phyloP scores from a whole-genome alignment of 2,329 filamentous ascomycete genomes.

The Mycogone perniciosa region DNA sequence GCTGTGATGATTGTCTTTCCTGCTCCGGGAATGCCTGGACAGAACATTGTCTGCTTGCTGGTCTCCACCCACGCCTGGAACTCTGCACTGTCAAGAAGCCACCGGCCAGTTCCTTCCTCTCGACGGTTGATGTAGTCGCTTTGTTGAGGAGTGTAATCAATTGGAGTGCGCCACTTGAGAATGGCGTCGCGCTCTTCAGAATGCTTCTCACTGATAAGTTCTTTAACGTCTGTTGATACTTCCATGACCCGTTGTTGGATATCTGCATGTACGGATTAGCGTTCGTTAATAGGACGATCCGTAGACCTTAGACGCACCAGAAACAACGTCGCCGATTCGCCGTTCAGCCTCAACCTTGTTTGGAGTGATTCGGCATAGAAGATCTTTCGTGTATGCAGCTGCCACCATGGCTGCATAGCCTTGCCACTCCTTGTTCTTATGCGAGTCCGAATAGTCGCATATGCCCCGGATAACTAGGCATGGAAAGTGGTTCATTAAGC shows the following conservation, averaged over 20 bases:
- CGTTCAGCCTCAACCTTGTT: constrained; percentile 13
- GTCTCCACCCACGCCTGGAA: not conserved
- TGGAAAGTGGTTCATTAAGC: constrained; percentile 23
- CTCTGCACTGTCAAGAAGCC: not conserved
- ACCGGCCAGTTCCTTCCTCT: not conserved
- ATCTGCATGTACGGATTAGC: not conserved
- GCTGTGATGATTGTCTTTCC: constrained; percentile 43
- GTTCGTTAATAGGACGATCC: not conserved
- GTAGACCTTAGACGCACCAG: not conserved
- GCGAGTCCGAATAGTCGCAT: constrained; percentile 30
- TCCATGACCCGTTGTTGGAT: not conserved
- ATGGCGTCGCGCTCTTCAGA: no score
- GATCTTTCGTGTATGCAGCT: constrained; percentile 24
- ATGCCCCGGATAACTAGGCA: constrained; percentile 30
- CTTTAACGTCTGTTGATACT: not conserved
- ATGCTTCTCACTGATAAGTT: no score
- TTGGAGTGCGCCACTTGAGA: no score
- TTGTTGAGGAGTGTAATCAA: no score
- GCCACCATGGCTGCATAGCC: constrained; percentile 24
- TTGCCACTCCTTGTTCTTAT: constrained; percentile 28
- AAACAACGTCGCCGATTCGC: constrained; percentile 8
- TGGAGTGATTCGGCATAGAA: constrained; percentile 15
- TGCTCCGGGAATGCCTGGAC: constrained; percentile 24
- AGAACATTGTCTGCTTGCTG: constrained; percentile 31
- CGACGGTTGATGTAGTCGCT: no score